These are phyloP conservation scores for Cladosporium halotolerans DNA, from an alignment of 2,329 filamentous ascomycete species.

Conservation along the genomic window DNA sequence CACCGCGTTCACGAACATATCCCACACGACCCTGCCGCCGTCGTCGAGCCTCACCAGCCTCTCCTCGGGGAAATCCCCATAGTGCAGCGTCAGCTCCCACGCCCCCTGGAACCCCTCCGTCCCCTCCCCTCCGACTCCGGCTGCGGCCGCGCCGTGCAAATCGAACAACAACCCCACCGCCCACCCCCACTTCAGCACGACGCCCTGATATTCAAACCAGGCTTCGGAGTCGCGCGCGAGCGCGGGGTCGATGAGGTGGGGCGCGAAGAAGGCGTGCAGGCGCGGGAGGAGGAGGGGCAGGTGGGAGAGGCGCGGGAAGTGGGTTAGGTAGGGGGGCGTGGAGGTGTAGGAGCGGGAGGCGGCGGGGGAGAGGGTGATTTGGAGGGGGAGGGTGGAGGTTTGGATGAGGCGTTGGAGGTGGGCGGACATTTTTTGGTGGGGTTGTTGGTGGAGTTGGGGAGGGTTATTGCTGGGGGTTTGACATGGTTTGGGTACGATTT, in stretches of 20 bases:
- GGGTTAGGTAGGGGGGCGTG: conserved; percentile 56
- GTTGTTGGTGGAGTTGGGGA: background rate
- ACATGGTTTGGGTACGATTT: no score
- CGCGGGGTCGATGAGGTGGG: conserved; percentile 52
- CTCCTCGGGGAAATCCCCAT: conserved; percentile 51
- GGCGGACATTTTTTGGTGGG: background rate
- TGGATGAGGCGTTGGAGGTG: conserved; percentile 46
- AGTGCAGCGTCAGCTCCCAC: conserved; percentile 51
- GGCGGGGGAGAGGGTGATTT: conserved; percentile 52
- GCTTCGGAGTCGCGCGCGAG: conserved; percentile 44
- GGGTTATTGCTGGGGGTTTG: background rate
- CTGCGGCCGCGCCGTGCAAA: no score
- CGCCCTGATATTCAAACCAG: conserved; percentile 62
- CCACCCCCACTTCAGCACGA: conserved; percentile 67
- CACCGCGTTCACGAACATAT: conserved; percentile 63
- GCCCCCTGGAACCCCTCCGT: no score
- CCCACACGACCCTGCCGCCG: conserved; percentile 52
- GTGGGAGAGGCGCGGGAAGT: conserved; percentile 61
- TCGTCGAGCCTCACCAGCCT: conserved; percentile 53
- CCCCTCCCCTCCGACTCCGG: no score
- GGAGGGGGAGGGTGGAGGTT: conserved; percentile 54
- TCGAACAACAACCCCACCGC: conserved; percentile 64
- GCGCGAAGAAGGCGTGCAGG: conserved; percentile 57
- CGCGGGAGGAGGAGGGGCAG: conserved; percentile 58
- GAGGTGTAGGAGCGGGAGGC: conserved; percentile 57